These are phyloP conservation scores for Kluyveromyces wickerhamii DNA, from an alignment of 805 yeast species.

Conservation along the genomic window DNA sequence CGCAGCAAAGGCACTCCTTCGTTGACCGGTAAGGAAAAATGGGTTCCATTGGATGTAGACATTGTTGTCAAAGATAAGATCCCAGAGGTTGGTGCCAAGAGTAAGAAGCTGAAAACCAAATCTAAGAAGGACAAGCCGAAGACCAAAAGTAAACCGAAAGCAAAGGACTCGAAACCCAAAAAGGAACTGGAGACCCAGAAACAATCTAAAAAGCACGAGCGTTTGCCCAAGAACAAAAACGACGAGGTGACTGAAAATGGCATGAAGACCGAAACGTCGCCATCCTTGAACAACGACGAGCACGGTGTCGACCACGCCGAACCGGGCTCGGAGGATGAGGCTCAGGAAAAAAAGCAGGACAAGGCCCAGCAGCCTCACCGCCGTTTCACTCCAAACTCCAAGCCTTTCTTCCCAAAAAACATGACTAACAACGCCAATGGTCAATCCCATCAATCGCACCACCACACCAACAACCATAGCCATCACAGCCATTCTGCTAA, in stretches of 20 bases:
- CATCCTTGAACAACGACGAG: background rate
- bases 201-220: conserved; percentile 1
- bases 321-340: no score
- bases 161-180: conserved; percentile 1
- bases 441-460: conserved; percentile 10
- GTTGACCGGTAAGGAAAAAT: conserved; percentile 49
- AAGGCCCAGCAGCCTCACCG: conserved; percentile 1
- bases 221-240: conserved; percentile 5
- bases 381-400: conserved; percentile 4
- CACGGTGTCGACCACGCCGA: conserved; percentile 6
- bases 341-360: no score
- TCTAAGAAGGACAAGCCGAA: conserved; percentile 3
- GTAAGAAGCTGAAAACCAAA: conserved; percentile 2
- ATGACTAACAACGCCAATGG: conserved; percentile 8
- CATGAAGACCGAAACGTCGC: no score
- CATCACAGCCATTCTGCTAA: conserved; percentile 16
- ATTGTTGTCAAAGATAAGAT: conserved; percentile 34
- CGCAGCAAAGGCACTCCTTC: conserved; percentile 11
- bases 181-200: background rate
- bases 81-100: conserved; percentile 9
- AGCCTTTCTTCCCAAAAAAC: conserved; percentile 4
- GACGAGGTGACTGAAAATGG: no score
- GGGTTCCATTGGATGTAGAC: conserved; percentile 63
- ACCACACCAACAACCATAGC: conserved; percentile 14
- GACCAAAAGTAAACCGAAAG: background rate